A percentile compares a stretch with the other conserved stretches of the same genome.
phyloP scores from a whole-genome alignment of 2,329 filamentous ascomycete genomes.

The Epichloe bromicola region DNA sequence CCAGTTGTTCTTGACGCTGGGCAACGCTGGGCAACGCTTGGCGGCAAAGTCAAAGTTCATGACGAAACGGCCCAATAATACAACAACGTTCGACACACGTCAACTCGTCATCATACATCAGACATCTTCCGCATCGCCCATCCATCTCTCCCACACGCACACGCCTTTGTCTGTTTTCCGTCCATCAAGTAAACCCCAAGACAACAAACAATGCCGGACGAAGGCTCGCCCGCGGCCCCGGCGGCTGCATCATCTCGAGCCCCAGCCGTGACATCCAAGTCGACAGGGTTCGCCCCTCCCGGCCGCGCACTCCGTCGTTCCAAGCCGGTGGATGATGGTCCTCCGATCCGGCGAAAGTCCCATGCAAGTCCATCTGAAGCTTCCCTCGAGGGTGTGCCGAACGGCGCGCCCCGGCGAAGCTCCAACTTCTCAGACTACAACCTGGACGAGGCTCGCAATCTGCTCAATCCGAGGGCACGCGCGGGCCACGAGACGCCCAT shows the following conservation, averaged over 20 bases:
- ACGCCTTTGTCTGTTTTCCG: not conserved
- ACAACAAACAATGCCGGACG: slow-evolving; percentile 8
- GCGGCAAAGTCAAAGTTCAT: not conserved
- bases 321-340: slow-evolving; percentile 26
- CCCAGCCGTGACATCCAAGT: slow-evolving; percentile 1
- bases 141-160: too few species aligned
- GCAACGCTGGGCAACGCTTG: too few species aligned
- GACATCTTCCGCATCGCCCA: too few species aligned
- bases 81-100: not conserved
- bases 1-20: too few species aligned
- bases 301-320: slow-evolving; percentile 29
- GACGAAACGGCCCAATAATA: not conserved
- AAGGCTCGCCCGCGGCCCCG: slow-evolving; percentile 7
- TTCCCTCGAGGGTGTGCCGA: slow-evolving; percentile 13
- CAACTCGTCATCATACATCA: not conserved
- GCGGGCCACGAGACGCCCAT: slow-evolving; percentile 23
- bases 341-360: slow-evolving; percentile 9
- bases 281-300: slow-evolving; percentile 8
- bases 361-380: slow-evolving; percentile 13
- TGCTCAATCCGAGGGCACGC: slow-evolving; percentile 41
- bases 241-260: not conserved
- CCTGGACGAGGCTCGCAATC: slow-evolving; percentile 53
- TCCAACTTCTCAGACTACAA: slow-evolving; percentile 70
- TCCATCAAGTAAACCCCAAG: too few species aligned
- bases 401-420: slow-evolving; percentile 44